Conservation (phyloP, 129 eudicot genomes). For the Pittosporum tobira region DNA sequence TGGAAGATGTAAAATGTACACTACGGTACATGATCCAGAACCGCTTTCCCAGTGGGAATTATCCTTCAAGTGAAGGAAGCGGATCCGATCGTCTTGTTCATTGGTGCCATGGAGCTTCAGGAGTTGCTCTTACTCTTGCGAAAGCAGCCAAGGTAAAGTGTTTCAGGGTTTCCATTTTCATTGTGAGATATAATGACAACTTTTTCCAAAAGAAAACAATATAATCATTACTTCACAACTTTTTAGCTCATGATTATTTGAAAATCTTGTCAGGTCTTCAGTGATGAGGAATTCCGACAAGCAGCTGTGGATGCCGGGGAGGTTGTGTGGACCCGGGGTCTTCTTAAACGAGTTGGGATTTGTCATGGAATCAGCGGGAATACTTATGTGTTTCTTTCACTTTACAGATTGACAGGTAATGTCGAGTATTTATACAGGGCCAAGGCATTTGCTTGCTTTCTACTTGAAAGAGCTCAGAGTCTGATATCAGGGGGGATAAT, state of each 20-base stretch:
- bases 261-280: conserved; percentile 40
- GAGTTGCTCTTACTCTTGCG: conserved; percentile 66
- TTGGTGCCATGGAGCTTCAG: conserved; percentile 98
- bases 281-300: conserved; percentile 42
- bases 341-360: conserved; percentile 76
- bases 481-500: conserved; percentile 58
- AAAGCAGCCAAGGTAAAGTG: conserved; percentile 70
- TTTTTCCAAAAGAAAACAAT: background rate
- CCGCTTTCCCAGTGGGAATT: conserved; percentile 66
- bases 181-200: background rate
- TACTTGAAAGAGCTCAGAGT: conserved; percentile 41
- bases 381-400: conserved; percentile 69
- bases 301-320: conserved; percentile 79
- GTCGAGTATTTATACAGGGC: conserved; percentile 55
- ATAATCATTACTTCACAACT: background rate
- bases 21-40: conserved; percentile 57
- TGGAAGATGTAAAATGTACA: conserved; percentile 53
- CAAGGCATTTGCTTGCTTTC: conserved; percentile 74
- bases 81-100: conserved; percentile 71
- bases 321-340: conserved; percentile 77
- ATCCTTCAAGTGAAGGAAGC: conserved; percentile 83
- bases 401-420: conserved; percentile 59
- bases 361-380: conserved; percentile 86
- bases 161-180: background rate
- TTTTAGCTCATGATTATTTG: background rate